phyloP scores from a whole-genome alignment of 768 basidiomycete species.

The Candolleomyces eurysporus region DNA sequence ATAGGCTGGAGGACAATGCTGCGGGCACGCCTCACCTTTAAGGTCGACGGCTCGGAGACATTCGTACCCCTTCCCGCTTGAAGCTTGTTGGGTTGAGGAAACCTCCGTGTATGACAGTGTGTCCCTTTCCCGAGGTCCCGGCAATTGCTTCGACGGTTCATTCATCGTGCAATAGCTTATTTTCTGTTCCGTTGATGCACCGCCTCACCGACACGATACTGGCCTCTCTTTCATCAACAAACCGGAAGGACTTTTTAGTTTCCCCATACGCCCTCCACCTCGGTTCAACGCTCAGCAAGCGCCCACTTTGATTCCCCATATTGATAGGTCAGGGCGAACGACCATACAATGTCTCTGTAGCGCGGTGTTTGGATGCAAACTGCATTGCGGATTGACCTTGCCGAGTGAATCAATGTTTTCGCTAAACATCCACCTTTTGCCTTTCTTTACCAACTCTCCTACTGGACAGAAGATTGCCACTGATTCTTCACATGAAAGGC shows the following conservation, averaged over 20 bases:
- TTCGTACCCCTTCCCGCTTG: too few relatives aligned
- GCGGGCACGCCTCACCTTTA: too few relatives aligned
- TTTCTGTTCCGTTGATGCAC: conserved; percentile 4
- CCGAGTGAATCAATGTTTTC: too few relatives aligned
- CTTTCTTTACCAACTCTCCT: neutral
- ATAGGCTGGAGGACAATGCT: too few relatives aligned
- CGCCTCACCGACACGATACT: neutral
- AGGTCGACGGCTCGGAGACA: too few relatives aligned
- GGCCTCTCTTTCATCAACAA: neutral
- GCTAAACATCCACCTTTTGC: too few relatives aligned
- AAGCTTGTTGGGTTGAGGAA: neutral
- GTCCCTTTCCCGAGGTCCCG: neutral
- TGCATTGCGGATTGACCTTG: too few relatives aligned
- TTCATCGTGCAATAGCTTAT: neutral
- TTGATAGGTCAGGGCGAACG: too few relatives aligned
- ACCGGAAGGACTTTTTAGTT: neutral
- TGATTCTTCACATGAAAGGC: neutral
- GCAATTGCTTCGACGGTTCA: neutral
- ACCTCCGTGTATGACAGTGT: neutral
- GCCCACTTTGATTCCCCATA: neutral
- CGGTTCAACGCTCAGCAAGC: neutral
- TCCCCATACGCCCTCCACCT: neutral
- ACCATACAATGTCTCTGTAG: too few relatives aligned
- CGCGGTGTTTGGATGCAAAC: too few relatives aligned
- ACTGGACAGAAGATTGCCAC: neutral